Evolutionary conservation across 495 filamentous ascomycete species (phyloP), one percentile per base, ranked within the genome.

Genomic region (Tuber borchii): DNA sequence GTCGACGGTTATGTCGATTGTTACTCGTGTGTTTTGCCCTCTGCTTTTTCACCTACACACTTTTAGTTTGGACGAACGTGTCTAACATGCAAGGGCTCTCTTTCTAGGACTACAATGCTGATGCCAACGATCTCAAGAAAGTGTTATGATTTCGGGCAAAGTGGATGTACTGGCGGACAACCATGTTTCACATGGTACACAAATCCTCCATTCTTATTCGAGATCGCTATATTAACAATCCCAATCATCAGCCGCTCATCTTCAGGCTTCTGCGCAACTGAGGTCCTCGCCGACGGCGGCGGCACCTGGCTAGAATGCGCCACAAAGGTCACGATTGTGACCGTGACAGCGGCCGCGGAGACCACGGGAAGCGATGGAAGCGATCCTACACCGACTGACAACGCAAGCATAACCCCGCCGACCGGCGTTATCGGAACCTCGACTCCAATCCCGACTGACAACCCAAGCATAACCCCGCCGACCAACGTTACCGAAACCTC

Each of bases 111-210:
- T 31, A 26, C 16, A 10, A 31, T 39, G 46, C 5, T 26, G 8
- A 31, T 31, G 69, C 77, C 77, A 71, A 71, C 76, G 31, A 71
- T 22, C 71, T 69, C 75, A 16, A 51, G 77, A 31, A 20, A 3
- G 5, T 79, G 77, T 43, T 78, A 69, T 46, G 71, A 79, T 42
- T 78, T 72, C 69, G 42, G 46, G 3, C 16, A 45, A 0, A 17
- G 48, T 5, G 75, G 68, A 7, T 78, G 77, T 78, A 0, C 16
- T 0, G 16, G 9, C 20, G 26, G 40, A 31, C 3, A 1, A 65
- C 71, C 71, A 37, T 79, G 77, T 65, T 79, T 78, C 44, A 19
- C n/a, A 69, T 79, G 77, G 77, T 78, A 68, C 61, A 40, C n/a
- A n/a, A 31, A 20, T 39, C 42, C 56, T 45, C 40, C 22, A 48